These are phyloP conservation scores for Chlorella ohadii DNA, from an alignment of 139 green algal species.

Conservation along the genomic window DNA sequence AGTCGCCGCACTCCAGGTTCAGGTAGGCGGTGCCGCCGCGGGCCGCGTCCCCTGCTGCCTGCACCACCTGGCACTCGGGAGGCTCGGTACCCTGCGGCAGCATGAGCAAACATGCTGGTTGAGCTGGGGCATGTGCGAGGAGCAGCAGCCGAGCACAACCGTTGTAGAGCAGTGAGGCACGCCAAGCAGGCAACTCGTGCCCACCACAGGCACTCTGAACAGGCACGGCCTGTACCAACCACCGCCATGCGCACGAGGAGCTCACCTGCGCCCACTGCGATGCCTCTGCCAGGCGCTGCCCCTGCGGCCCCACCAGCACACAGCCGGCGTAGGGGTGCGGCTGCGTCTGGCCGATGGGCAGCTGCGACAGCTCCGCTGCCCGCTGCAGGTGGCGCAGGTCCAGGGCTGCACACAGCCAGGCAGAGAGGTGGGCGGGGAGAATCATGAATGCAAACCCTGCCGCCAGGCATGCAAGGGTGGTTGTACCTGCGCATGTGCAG, in stretches of 20 bases:
- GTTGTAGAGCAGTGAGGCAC: too few species aligned
- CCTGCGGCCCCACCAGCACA: constrained; percentile 63
- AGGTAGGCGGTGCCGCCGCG: constrained; percentile 87
- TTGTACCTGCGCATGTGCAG: not conserved
- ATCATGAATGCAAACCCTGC: too few species aligned
- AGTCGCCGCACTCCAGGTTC: constrained; percentile 93
- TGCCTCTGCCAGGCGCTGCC: constrained; percentile 51
- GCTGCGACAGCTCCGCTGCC: constrained; percentile 13
- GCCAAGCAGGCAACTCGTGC: too few species aligned
- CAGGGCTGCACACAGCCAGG: not conserved
- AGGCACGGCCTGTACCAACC: too few species aligned
- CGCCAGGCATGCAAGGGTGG: too few species aligned
- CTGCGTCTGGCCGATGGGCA: constrained; percentile 57
- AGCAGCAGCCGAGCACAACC: not conserved
- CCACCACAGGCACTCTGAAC: too few species aligned
- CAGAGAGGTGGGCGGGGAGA: too few species aligned
- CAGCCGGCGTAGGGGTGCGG: constrained; percentile 89
- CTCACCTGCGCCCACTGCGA: constrained; percentile 77
- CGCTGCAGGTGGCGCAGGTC: constrained; percentile 23
- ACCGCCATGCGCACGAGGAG: not conserved
- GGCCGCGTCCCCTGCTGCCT: constrained; percentile 41
- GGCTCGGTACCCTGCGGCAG: constrained; percentile 68
- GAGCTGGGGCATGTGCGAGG: not conserved
- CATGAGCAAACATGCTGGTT: not conserved
- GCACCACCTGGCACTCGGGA: constrained; percentile 70